Conservation (phyloP, 164 flowering plant species). For the Sextonia rubra region DNA sequence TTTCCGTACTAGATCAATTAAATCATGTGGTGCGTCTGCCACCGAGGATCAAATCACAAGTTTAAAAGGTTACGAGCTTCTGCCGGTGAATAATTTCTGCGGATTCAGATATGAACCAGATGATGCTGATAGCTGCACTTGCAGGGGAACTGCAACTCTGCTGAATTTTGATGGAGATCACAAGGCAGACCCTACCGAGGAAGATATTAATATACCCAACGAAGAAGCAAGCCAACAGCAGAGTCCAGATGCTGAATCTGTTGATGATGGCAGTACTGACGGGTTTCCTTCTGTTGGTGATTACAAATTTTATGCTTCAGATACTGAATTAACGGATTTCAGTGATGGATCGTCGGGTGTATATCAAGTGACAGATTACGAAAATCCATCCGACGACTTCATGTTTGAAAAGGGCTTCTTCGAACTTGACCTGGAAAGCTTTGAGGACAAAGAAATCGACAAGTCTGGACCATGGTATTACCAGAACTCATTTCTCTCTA, state of each 20-base stretch:
- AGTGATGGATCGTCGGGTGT: neutral
- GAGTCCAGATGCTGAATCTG: neutral
- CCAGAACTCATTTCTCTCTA: neutral
- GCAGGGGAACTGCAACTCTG: neutral
- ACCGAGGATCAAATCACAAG: slow-evolving; percentile 1
- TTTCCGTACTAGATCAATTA: neutral
- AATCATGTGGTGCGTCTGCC: neutral
- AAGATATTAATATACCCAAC: neutral
- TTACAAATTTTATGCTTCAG: neutral
- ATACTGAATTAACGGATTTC: neutral
- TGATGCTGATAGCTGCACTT: no score
- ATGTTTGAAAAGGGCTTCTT: neutral
- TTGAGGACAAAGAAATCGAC: neutral
- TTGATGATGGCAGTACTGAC: neutral
- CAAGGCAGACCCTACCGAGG: neutral
- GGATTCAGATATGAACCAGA: slow-evolving; percentile 12
- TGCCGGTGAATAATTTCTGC: slow-evolving; percentile 21
- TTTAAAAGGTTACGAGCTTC: slow-evolving; percentile 2
- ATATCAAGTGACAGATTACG: neutral
- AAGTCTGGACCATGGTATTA: neutral
- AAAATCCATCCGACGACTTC: neutral
- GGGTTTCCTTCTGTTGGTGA: neutral
- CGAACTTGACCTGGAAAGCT: neutral
- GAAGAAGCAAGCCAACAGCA: neutral
- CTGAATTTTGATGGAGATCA: neutral